Base-by-base conservation (phyloP, 495 filamentous ascomycete species). In the Staphylotrichum longicolle region DNA sequence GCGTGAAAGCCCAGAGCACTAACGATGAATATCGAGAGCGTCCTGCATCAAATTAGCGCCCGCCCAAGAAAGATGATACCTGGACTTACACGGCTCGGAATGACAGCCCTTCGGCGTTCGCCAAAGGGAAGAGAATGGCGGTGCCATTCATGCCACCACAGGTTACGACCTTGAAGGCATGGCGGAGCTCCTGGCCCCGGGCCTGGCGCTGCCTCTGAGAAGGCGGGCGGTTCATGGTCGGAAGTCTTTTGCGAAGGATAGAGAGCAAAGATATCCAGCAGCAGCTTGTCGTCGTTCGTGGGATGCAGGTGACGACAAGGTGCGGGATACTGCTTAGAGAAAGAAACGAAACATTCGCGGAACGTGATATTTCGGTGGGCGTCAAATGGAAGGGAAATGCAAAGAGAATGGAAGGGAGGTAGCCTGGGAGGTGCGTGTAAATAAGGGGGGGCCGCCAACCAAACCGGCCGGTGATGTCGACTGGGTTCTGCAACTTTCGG, bases 91-190 rank as follows among this genome's bases (percentile, higher is more conserved):
- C 51, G 37, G 61, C 62, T 44, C 62, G 57, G 55, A 72, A 73
- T 47, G 69, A 65, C 2, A 57, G 41, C 37, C 63, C 55, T 55
- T 66, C 66, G 15, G 48, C 49, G 14, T 65, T 64, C 11, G 70
- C 62, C 5, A 67, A 63, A 12, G 72, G 67, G 55, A 70, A 68
- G 10, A 72, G 27, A 50, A 75, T 54, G n/a, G 70, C 73, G 7
- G 70, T 59, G 33, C 67, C 70, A 54, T 73, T 64, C 75, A 78
- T 77, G 37, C 65, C 27, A 3, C 71, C 73, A 30, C 59, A 64
- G 27, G 73, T 69, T 14, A 72, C 2, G 30, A 74, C 67, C 45
- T 70, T 75, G 57, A 45, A 37, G 39, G 53, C 41, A 61, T 41
- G 54, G 27, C 50, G 57, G n/a, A 64, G 27, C 6, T 32, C 32